Evolutionary conservation across 2,329 filamentous ascomycete species (phyloP), one percentile per base, ranked within the genome.

Genomic region (Sclerotinia borealis): DNA sequence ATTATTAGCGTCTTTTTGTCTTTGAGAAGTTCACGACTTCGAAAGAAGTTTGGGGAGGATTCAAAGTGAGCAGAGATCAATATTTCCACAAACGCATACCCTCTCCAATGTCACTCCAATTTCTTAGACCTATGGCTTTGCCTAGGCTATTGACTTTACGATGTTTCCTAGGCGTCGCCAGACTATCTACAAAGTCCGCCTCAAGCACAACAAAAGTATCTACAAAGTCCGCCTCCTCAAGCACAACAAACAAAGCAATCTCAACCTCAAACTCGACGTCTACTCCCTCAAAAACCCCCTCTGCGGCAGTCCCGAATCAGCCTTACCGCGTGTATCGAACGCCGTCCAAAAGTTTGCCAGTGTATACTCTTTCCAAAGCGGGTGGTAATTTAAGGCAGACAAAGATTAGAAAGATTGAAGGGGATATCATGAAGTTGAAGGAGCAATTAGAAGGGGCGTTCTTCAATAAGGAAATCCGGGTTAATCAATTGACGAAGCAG

Each of bases 311-410:
- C 19, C 63, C 65, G 61, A 43, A 69, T 58, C 67, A 70, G 64
- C 67, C 68, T n/a, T 70, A 69, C 64, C 82, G 87, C 71, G 82
- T 98, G 68, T 80, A 80, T 59, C 88, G 92, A 66, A 93, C 91
- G 3, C 78, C 81, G 1, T 87, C 84, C 43, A 84, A 86, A 54
- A 85, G 91, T 68, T 79, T 95, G 3, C 86, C 91, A 29, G 83
- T 98, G 50, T 99, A 98, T 78, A 80, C 86, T 19, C 80, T 86
- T 68, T 79, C 78, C 68, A 93, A 91, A 78, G 82, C 85, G 15
- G 92, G 92, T 59, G 91, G 91, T 17, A 95, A 90, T 68, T 81
- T 87, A 73, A 85, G 86, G 71, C 77, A 90, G 71, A 96, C 93
- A 6, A 76, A 85, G 63, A 78, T 99, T 63, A 89, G 92, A 75